Conservation (phyloP, 2,329 filamentous ascomycete species). For the Aureobasidium zeae region DNA sequence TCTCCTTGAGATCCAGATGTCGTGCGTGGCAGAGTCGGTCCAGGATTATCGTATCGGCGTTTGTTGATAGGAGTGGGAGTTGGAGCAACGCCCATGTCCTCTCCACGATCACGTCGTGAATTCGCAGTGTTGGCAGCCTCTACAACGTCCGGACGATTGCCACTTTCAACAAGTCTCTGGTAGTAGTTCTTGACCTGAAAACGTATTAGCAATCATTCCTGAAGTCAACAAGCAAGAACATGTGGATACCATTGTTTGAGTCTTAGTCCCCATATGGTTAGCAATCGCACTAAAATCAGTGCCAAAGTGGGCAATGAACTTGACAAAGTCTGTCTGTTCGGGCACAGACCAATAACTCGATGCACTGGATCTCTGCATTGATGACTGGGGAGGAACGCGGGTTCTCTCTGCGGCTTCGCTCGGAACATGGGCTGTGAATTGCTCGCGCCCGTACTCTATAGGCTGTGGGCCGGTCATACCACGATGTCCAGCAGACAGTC, state of each 20-base stretch:
- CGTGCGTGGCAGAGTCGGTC: constrained; percentile 30
- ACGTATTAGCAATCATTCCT: constrained; percentile 33
- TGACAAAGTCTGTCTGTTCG: constrained; percentile 68
- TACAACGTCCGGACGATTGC: constrained; percentile 34
- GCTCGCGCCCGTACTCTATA: constrained; percentile 16
- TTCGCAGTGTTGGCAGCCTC: constrained; percentile 36
- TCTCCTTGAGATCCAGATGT: constrained; percentile 36
- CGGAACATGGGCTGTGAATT: constrained; percentile 6
- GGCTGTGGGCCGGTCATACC: constrained; percentile 8
- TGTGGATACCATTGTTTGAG: constrained; percentile 65
- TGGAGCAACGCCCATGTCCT: constrained; percentile 39
- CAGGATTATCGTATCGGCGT: constrained; percentile 38
- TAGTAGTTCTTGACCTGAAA: constrained; percentile 41
- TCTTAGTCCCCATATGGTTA: constrained; percentile 72
- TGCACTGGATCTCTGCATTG: constrained; percentile 24
- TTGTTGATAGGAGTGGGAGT: constrained; percentile 41
- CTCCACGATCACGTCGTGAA: constrained; percentile 33
- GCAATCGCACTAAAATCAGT: constrained; percentile 71
- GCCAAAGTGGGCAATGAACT: constrained; percentile 63
- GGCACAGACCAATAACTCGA: constrained; percentile 85
- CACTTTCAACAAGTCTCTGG: constrained; percentile 36
- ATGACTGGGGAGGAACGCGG: constrained; percentile 15
- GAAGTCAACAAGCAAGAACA: constrained; percentile 21
- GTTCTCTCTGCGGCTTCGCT: constrained; percentile 12
- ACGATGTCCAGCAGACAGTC: constrained; percentile 22